Conservation (phyloP, 495 filamentous ascomycete genomes). For the Hyaloscypha finlandica region DNA sequence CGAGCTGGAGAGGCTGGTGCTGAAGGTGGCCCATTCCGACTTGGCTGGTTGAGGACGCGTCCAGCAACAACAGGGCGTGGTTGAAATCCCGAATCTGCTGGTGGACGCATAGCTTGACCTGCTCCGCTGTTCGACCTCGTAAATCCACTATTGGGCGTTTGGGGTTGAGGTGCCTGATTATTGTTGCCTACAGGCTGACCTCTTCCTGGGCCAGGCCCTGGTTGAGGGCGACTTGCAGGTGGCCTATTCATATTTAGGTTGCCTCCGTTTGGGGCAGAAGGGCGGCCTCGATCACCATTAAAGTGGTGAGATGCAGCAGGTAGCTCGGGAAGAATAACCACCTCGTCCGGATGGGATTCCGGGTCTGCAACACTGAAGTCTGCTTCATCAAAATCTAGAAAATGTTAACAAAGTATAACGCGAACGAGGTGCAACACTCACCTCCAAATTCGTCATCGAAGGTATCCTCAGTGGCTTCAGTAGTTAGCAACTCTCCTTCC, state of each 20-base stretch:
- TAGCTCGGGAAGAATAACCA: constrained; percentile 24
- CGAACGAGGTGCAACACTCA: constrained; percentile 34
- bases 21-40: constrained; percentile 21
- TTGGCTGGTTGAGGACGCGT: constrained; percentile 30
- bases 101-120: constrained; percentile 17
- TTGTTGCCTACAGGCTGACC: constrained; percentile 2
- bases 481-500: constrained; percentile 21
- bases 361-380: constrained; percentile 66
- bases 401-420: constrained; percentile 28
- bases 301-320: constrained; percentile 22
- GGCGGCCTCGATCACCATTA: constrained; percentile 28
- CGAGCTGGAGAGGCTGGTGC: constrained; percentile 28
- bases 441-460: constrained; percentile 73
- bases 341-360: constrained; percentile 62
- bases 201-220: constrained; percentile 20
- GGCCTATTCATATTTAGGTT: constrained; percentile 31
- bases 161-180: constrained; percentile 23
- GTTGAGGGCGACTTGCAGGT: constrained; percentile 28
- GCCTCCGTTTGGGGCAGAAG: constrained; percentile 14
- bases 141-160: constrained; percentile 30
- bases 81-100: constrained; percentile 5
- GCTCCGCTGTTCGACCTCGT: constrained; percentile 24
- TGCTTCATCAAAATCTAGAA: constrained; percentile 66
- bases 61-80: constrained; percentile 16
- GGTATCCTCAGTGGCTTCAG: constrained; percentile 35